A percentile compares a stretch with the other conserved stretches of the same genome.
These are phyloP conservation scores for Ilyonectria sp. DNA, from an alignment of 2,329 filamentous ascomycete species.

Conservation along the genomic window DNA sequence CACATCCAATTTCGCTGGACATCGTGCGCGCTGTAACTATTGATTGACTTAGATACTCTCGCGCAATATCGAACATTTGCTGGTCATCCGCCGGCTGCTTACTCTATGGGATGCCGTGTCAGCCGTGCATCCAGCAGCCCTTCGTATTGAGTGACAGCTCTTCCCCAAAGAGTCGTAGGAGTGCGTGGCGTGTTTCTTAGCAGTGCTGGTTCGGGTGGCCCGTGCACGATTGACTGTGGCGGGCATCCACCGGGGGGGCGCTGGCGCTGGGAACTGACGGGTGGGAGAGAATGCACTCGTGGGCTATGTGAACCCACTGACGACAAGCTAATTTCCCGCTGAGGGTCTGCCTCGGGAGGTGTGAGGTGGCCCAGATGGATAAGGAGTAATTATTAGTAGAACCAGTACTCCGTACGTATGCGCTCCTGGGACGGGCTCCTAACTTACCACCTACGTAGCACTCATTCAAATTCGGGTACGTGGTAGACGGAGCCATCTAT, in stretches of 20 bases:
- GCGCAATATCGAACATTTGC: background rate
- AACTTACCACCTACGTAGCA: background rate
- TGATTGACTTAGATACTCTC: background rate
- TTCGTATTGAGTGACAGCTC: conserved; percentile 11
- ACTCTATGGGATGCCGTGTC: background rate
- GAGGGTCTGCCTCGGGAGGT: background rate
- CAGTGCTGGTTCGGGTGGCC: background rate
- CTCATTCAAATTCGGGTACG: background rate
- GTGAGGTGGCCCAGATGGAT: background rate
- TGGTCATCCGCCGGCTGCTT: background rate
- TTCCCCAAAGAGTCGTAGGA: conserved; percentile 3
- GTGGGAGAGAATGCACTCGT: conserved; percentile 8
- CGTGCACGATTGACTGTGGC: conserved; percentile 19
- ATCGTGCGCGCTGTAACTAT: no score
- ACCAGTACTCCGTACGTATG: background rate
- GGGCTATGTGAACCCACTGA: conserved; percentile 28
- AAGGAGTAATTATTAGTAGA: background rate
- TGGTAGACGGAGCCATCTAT: background rate
- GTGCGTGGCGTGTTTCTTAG: conserved; percentile 29
- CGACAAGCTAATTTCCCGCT: conserved; percentile 37
- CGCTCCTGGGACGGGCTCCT: conserved; percentile 3
- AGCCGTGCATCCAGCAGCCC: background rate
- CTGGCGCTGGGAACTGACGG: background rate
- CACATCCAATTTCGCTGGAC: no score
- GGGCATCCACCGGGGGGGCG: conserved; percentile 7